A percentile compares a stretch with the other conserved stretches of the same genome.
phyloP scores from a whole-genome alignment of 768 basidiomycete genomes.

The Myochromella boudieri region DNA sequence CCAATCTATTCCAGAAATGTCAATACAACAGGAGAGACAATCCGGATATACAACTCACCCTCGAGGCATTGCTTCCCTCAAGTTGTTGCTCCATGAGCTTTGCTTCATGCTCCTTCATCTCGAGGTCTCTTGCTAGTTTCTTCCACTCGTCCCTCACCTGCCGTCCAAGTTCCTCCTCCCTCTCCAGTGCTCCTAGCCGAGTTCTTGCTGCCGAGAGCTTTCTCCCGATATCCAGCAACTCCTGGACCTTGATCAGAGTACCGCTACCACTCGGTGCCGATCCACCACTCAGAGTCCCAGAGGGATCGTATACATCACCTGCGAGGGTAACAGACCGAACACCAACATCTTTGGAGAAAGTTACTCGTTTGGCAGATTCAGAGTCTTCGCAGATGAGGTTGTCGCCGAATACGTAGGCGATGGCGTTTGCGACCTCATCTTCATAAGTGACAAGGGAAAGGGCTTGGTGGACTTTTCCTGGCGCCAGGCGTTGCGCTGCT shows the following conservation, averaged over 20 bases:
- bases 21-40: background rate
- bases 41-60: conserved; percentile 48
- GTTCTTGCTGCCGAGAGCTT: conserved; percentile 50
- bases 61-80: conserved; percentile 83
- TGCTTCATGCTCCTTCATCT: conserved; percentile 89
- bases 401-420: conserved; percentile 92
- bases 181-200: conserved; percentile 51
- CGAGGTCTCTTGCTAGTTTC: conserved; percentile 61
- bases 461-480: conserved; percentile 80
- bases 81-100: conserved; percentile 81
- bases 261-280: conserved; percentile 77
- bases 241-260: conserved; percentile 79
- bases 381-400: conserved; percentile 91
- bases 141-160: conserved; percentile 64
- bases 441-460: conserved; percentile 87
- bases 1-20: conserved; percentile 55
- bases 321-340: conserved; percentile 89
- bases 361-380: conserved; percentile 82
- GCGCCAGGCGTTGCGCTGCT: conserved; percentile 68
- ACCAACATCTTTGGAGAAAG: conserved; percentile 68
- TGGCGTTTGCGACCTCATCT: conserved; percentile 80
- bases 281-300: conserved; percentile 91
- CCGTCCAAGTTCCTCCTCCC: conserved; percentile 50
- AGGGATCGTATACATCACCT: conserved; percentile 96
- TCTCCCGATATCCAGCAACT: conserved; percentile 68